Percentiles rank a stretch among this genome's conserved stretches.
These are phyloP conservation scores for Apophysomyces sp. DNA, from an alignment of 371 early-diverging fungal species.

Conservation along the genomic window DNA sequence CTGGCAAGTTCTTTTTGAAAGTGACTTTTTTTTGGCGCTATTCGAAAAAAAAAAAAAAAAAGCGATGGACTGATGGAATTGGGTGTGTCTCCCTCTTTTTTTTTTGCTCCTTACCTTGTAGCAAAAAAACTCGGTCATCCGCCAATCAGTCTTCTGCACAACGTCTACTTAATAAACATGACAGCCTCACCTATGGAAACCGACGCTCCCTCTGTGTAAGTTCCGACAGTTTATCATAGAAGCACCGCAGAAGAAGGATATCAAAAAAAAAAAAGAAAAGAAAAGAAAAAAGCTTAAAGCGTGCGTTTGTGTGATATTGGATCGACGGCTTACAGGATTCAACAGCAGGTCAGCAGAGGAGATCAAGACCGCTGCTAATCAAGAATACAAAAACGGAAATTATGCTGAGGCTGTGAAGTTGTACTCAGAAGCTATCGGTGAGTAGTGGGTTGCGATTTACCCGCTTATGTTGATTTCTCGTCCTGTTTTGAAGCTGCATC, in stretches of 20 bases:
- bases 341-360: constrained; percentile 50
- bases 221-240: constrained; percentile 1
- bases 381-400: constrained; percentile 58
- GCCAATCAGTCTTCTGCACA: neutral
- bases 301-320: neutral
- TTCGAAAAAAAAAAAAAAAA: neutral
- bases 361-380: constrained; percentile 59
- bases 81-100: neutral
- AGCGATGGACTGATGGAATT: neutral
- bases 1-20: neutral
- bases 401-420: constrained; percentile 60
- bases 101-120: neutral
- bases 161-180: neutral
- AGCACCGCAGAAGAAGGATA: no score
- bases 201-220: neutral
- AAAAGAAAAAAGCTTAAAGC: neutral
- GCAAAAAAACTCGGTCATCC: neutral
- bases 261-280: no score
- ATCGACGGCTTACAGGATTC: neutral
- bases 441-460: neutral
- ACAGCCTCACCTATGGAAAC: constrained; percentile 2
- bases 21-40: neutral
- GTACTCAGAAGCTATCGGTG: constrained; percentile 65
- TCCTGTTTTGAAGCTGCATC: constrained; percentile 40
- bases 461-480: neutral